These are phyloP conservation scores for Prunella vulgaris DNA, from an alignment of 257 asterid species.

Conservation along the genomic window DNA sequence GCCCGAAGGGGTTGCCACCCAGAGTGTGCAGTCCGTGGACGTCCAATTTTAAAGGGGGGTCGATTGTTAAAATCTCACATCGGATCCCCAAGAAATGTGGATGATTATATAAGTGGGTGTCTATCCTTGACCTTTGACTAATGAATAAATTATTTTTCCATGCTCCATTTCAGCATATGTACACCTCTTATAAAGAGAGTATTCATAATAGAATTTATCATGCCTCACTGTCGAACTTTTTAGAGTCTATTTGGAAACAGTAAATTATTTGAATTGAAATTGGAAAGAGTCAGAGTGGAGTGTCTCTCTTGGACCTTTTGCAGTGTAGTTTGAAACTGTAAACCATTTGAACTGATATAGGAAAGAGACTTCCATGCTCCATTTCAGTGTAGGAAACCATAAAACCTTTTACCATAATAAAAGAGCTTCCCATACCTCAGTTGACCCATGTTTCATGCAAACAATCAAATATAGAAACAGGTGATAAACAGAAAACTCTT, in stretches of 20 bases:
- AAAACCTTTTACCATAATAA: neutral
- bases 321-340: neutral
- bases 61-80: no score
- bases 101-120: no score
- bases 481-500: slow-evolving; percentile 19
- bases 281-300: no score
- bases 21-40: no score
- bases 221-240: neutral
- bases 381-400: neutral
- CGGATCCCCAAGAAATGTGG: no score
- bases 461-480: slow-evolving; percentile 15
- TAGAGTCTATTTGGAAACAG: neutral
- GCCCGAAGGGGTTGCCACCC: no score
- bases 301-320: neutral
- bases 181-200: neutral
- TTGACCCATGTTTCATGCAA: neutral
- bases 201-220: neutral
- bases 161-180: neutral
- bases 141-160: neutral
- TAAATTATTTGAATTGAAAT: neutral
- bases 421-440: neutral
- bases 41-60: no score
- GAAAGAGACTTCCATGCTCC: neutral
- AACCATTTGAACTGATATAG: neutral
- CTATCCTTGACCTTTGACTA: no score